phyloP scores from a whole-genome alignment of 192 early-diverging fungal genomes.

The Podila verticillata region DNA sequence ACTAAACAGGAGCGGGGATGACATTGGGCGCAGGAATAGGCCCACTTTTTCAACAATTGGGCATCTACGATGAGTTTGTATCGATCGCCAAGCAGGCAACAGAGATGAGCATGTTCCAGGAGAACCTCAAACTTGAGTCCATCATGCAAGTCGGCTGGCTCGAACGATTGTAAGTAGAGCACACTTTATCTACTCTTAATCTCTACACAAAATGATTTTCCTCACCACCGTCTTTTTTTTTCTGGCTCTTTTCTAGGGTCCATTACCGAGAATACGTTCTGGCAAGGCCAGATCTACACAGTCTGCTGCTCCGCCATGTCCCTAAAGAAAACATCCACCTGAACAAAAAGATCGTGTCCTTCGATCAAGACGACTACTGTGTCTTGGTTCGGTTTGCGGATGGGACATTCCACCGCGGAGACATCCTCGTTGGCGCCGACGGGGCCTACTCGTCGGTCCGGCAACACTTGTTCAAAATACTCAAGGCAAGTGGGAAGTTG shows the following conservation, averaged over 20 bases:
- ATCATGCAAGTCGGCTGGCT: neutral
- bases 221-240: neutral
- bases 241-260: neutral
- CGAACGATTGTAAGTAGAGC: neutral
- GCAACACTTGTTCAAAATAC: neutral
- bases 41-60: neutral
- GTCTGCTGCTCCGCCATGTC: too few relatives aligned
- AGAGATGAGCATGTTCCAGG: neutral
- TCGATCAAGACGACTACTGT: too few relatives aligned
- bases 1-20: neutral
- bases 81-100: neutral
- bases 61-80: neutral
- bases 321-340: too few relatives aligned
- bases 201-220: too few relatives aligned
- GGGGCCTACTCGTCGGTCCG: neutral
- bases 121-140: neutral
- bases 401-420: neutral
- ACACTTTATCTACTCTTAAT: neutral
- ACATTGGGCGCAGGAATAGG: neutral
- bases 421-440: neutral
- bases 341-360: too few relatives aligned
- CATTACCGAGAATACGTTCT: too few relatives aligned
- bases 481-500: neutral
- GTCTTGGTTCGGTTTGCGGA: too few relatives aligned
- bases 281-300: too few relatives aligned